phyloP scores from a whole-genome alignment of 2,329 filamentous ascomycete genomes.

The Monilinia laxa region DNA sequence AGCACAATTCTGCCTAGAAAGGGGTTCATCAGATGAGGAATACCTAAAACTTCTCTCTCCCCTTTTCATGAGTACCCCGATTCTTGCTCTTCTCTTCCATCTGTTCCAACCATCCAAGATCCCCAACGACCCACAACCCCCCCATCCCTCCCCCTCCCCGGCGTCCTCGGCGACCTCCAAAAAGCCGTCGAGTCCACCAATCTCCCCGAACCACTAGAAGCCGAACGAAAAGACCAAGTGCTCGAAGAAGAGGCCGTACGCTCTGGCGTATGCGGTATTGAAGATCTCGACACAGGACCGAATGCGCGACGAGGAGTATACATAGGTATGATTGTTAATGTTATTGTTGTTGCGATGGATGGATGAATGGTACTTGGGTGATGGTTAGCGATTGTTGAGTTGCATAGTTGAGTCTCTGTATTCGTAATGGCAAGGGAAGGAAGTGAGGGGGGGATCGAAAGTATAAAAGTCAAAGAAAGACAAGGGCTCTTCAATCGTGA shows the following conservation, averaged over 20 bases:
- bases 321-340: neutral
- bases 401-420: no score
- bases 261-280: no score
- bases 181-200: neutral
- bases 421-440: neutral
- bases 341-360: no score
- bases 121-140: no score
- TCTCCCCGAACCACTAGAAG: neutral
- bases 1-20: neutral
- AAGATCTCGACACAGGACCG: neutral
- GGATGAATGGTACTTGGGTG: neutral
- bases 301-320: neutral
- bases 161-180: conserved; percentile 8
- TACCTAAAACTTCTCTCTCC: conserved; percentile 2
- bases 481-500: neutral
- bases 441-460: no score
- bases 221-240: no score
- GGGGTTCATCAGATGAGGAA: neutral
- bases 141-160: neutral
- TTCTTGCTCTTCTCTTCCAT: no score
- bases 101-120: neutral
- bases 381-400: neutral
- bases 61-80: no score
- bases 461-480: neutral
- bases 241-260: no score